Percentiles rank a stretch among this genome's conserved stretches.
Evolutionary conservation across 73 alveolate genomes (phyloP).

Genomic region (Tetrahymena thermophila): DNA sequence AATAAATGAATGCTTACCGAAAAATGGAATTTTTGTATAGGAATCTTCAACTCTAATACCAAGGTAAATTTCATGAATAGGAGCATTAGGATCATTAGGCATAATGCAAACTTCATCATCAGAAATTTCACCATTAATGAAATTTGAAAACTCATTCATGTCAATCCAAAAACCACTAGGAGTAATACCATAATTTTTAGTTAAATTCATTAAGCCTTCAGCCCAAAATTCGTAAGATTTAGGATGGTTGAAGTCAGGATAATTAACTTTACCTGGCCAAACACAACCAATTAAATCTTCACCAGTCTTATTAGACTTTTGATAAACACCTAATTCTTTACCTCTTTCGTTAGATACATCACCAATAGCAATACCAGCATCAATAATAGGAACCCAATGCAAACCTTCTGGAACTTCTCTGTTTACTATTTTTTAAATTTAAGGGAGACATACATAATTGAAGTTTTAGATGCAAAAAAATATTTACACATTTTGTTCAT

Average conservation of each 20-base stretch:
- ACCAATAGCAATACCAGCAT: constrained; percentile 56
- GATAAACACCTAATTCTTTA: constrained; percentile 43
- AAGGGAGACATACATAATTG: constrained; percentile 30
- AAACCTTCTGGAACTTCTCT: constrained; percentile 34
- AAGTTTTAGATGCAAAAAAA: not conserved
- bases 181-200: constrained; percentile 42
- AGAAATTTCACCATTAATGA: constrained; percentile 48
- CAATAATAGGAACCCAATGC: constrained; percentile 69
- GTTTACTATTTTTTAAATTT: constrained; percentile 39
- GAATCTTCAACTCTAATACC: constrained; percentile 3
- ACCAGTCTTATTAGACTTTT: constrained; percentile 43
- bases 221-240: constrained; percentile 63
- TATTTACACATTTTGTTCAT: constrained; percentile 13
- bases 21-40: constrained; percentile 38
- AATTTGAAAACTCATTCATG: constrained; percentile 71
- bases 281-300: constrained; percentile 54
- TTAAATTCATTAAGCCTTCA: constrained; percentile 45
- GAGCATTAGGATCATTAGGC: not conserved
- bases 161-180: constrained; percentile 72
- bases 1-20: constrained; percentile 77
- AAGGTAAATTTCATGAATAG: not conserved
- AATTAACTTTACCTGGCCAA: constrained; percentile 73
- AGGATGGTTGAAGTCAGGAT: constrained; percentile 72
- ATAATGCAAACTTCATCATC: constrained; percentile 2
- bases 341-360: constrained; percentile 38